Evolutionary conservation across 352 stramenopile species (phyloP).

Genomic region (Phytophthora constricta): DNA sequence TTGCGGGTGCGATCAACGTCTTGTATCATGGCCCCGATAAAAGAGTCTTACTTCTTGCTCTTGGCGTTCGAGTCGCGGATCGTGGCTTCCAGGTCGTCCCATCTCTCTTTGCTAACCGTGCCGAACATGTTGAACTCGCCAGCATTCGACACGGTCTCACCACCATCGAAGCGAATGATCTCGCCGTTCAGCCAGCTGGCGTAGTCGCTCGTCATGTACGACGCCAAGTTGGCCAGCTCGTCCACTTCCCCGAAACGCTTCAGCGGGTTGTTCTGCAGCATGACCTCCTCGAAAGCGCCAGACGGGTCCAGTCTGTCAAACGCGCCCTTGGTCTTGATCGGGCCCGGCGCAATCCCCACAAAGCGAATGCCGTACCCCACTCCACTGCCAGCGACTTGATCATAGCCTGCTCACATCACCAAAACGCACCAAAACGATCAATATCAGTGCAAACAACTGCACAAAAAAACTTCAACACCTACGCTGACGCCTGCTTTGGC

Average conservation of each 20-base stretch:
- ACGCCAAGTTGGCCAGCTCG: conserved; percentile 80
- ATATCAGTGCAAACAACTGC: conserved; percentile 18
- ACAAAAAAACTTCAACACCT: conserved; percentile 25
- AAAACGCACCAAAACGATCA: conserved; percentile 20
- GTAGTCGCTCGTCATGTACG: conserved; percentile 83
- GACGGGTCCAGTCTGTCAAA: conserved; percentile 82
- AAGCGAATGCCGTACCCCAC: conserved; percentile 97
- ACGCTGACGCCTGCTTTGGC: conserved; percentile 95
- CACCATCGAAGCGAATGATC: conserved; percentile 84
- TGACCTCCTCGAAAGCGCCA: conserved; percentile 67
- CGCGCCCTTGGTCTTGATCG: conserved; percentile 91
- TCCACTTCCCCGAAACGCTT: conserved; percentile 79
- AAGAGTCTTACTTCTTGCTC: conserved; percentile 57
- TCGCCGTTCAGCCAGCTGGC: conserved; percentile 85
- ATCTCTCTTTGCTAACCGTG: conserved; percentile 63
- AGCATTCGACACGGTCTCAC: conserved; percentile 74
- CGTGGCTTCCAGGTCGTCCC: conserved; percentile 70
- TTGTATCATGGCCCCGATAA: background rate
- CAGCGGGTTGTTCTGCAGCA: conserved; percentile 75
- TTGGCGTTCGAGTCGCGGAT: conserved; percentile 73
- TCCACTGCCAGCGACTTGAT: conserved; percentile 96
- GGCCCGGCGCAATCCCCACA: conserved; percentile 96
- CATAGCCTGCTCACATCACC: conserved; percentile 77
- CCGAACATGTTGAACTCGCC: conserved; percentile 87
- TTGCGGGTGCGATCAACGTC: background rate